phyloP scores from a whole-genome alignment of 1,139 yeast species.

The Protomyces inundatus region DNA sequence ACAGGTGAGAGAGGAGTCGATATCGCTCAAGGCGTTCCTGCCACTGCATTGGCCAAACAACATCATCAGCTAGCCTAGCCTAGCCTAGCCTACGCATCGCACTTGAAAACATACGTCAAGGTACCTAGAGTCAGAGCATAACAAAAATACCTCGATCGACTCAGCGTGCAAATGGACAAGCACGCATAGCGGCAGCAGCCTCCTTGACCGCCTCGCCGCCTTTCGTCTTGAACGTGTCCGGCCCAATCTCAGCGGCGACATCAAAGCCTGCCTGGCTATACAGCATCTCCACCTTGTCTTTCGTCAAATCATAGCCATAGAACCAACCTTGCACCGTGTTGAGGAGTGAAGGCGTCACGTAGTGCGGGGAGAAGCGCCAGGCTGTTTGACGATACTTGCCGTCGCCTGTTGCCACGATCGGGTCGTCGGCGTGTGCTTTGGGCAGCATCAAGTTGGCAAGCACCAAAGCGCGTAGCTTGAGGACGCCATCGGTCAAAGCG shows the following conservation, averaged over 20 bases:
- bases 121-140: too few relatives aligned
- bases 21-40: background rate
- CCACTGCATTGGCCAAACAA: background rate
- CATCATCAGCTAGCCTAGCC: background rate
- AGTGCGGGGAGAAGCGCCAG: constrained; percentile 1
- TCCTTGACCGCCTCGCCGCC: background rate
- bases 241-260: constrained; percentile 2
- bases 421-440: background rate
- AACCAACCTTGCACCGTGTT: background rate
- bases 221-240: background rate
- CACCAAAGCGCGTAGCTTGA: background rate
- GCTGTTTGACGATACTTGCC: background rate
- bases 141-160: too few relatives aligned
- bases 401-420: background rate
- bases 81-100: too few relatives aligned
- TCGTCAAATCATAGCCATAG: background rate
- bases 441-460: background rate
- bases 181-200: constrained; percentile 1
- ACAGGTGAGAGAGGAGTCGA: background rate
- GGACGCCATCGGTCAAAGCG: background rate
- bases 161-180: constrained; percentile 2
- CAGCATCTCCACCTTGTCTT: background rate
- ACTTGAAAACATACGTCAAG: too few relatives aligned
- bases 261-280: background rate
- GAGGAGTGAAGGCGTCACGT: background rate